Percentiles rank a stretch among this genome's conserved stretches.
These are phyloP conservation scores for Terana coerulea DNA, from an alignment of 768 basidiomycete species.

Conservation along the genomic window DNA sequence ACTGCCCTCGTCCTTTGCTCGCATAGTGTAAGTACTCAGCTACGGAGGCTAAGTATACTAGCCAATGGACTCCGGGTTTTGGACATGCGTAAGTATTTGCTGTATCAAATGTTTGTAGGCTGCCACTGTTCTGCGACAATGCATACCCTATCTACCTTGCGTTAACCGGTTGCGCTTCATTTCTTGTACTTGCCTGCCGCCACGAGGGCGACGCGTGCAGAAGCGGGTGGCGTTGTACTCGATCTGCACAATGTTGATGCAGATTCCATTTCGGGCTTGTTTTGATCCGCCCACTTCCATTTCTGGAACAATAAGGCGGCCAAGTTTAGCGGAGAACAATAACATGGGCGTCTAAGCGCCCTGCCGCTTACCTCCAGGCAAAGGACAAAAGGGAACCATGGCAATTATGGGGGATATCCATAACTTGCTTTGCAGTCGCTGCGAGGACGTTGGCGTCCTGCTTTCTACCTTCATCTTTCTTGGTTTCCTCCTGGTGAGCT, in stretches of 20 bases:
- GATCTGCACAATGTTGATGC: neutral
- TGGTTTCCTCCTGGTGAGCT: slow-evolving; percentile 12
- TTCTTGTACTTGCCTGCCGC: neutral
- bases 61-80: too few relatives aligned
- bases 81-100: too few relatives aligned
- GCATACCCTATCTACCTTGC: neutral
- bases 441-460: neutral
- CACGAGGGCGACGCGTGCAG: neutral
- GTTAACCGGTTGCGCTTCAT: neutral
- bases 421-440: neutral
- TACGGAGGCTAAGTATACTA: too few relatives aligned
- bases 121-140: neutral
- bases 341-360: neutral
- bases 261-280: neutral
- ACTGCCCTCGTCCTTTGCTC: too few relatives aligned
- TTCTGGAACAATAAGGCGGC: slow-evolving; percentile 12
- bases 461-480: slow-evolving; percentile 18
- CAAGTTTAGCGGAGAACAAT: slow-evolving; percentile 11
- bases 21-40: too few relatives aligned
- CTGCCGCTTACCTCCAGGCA: neutral
- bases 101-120: too few relatives aligned
- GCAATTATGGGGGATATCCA: slow-evolving; percentile 18
- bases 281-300: slow-evolving; percentile 11
- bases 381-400: slow-evolving; percentile 25
- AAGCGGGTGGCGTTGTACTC: slow-evolving; percentile 1